Evolutionary conservation across 2,329 filamentous ascomycete genomes (phyloP), one percentile per base, ranked within the genome.

Genomic region (Apiospora malaysiana): DNA sequence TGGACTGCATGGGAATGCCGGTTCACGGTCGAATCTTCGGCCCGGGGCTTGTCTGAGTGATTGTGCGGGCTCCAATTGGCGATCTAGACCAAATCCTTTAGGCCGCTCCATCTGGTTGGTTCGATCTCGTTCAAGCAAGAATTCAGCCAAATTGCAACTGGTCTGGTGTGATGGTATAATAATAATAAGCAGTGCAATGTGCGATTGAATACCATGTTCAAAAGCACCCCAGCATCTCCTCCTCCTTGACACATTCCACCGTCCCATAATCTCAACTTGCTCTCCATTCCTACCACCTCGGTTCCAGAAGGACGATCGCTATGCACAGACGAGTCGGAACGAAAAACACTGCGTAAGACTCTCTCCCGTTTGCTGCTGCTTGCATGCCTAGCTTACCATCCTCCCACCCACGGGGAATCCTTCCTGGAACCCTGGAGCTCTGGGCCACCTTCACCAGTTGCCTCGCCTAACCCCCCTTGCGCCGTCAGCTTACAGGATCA

Each of bases 121-220:
- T 56, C 49, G 49, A 37, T n/a, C 27, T 27, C 32, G 18, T 21
- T 59, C 51, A 8, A 59, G 16, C 27, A 21, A 12, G 27, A 8
- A 59, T 59, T 59, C 27, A 59, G 51, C 16, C 51, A 59, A n/a
- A 59, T 59, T 59, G 51, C 51, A 8, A 37, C 25, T 56, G 51
- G 27, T 59, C 21, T 51, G 51, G 27, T 59, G 27, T 21, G 27
- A 37, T 12, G 23, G 27, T 21, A 37, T 0, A 9, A 27, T 32
- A 32, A 32, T 32, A 32, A 6, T 4, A 32, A n/a, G n/a, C 23
- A 37, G 0, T 10, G 25, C 40, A 42, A 42, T 42, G 40, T 42
- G 2, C 5, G 6, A 21, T 16, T 25, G 16, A 56, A 32, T 25
- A 18, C 4, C 2, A 18, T 56, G 23, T 23, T 56, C 49, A 56